Evolutionary conservation across 1,139 yeast species (phyloP).

Genomic region (Geotrichum aggregatum): DNA sequence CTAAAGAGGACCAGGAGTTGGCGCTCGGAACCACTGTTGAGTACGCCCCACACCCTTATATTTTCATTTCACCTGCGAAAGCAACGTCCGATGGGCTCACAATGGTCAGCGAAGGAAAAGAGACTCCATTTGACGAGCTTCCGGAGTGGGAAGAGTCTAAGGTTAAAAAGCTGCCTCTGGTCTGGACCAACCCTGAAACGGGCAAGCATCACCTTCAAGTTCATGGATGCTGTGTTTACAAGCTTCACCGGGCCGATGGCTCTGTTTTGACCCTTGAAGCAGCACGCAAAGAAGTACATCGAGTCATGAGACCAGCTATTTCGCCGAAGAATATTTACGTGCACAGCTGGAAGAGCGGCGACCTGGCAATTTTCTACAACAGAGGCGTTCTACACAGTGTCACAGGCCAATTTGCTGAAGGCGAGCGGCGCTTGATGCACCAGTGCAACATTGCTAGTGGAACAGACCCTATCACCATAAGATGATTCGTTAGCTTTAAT

Average conservation of each 20-base stretch:
- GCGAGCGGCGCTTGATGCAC: constrained; percentile 81
- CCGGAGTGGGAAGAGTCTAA: constrained; percentile 80
- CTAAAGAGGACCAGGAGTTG: constrained; percentile 64
- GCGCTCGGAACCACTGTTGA: constrained; percentile 74
- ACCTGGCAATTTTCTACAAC: constrained; percentile 76
- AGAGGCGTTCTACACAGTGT: constrained; percentile 89
- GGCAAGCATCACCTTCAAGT: constrained; percentile 76
- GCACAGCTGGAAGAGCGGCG: constrained; percentile 79
- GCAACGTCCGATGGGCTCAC: constrained; percentile 84
- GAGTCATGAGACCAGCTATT: constrained; percentile 81
- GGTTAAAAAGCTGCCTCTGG: constrained; percentile 72
- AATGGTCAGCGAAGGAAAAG: constrained; percentile 77
- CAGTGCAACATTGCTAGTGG: constrained; percentile 90
- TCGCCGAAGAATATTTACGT: constrained; percentile 68
- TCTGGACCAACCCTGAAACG: constrained; percentile 90
- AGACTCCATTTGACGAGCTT: constrained; percentile 57
- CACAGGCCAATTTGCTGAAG: constrained; percentile 76
- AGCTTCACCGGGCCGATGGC: constrained; percentile 54
- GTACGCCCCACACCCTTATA: constrained; percentile 89
- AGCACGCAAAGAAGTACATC: constrained; percentile 67
- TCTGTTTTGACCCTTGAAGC: constrained; percentile 59
- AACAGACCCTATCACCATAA: constrained; percentile 49
- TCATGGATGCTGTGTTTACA: constrained; percentile 79
- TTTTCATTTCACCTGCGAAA: constrained; percentile 70
- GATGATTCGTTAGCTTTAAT: no score